Percentiles rank a stretch among this genome's conserved stretches.
These are phyloP conservation scores for Volvox reticuliferus DNA, from an alignment of 139 green algal species.

Conservation along the genomic window DNA sequence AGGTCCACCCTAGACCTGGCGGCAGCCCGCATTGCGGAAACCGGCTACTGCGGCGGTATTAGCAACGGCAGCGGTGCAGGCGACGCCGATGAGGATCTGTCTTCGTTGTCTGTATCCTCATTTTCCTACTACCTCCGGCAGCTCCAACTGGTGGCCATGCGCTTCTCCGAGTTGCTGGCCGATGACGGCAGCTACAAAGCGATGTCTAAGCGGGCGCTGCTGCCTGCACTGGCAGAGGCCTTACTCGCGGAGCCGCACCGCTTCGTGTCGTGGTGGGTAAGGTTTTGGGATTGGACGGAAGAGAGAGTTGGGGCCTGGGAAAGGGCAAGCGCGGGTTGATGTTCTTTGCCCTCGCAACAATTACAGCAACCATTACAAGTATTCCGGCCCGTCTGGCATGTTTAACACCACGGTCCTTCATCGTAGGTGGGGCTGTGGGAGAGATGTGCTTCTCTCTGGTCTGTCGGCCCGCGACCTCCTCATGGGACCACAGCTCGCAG, in stretches of 20 bases:
- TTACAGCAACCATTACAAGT: not conserved
- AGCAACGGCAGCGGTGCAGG: not conserved
- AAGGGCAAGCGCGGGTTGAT: not conserved
- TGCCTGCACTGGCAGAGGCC: constrained; percentile 23
- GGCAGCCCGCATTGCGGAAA: not conserved
- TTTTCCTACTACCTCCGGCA: constrained; percentile 17
- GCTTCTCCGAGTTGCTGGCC: constrained; percentile 15
- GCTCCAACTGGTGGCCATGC: constrained; percentile 27
- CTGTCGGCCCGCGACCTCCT: not conserved
- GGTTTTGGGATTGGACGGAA: not conserved
- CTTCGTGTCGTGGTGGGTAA: constrained; percentile 8
- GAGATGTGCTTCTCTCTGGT: not conserved
- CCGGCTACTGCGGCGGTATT: not conserved
- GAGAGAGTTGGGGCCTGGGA: not conserved
- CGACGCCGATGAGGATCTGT: not conserved
- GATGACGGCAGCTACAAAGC: constrained; percentile 22
- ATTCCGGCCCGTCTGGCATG: not conserved
- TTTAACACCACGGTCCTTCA: not conserved
- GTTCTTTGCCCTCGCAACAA: not conserved
- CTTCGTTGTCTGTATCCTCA: not conserved
- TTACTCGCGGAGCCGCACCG: constrained; percentile 21
- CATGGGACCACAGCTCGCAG: not conserved
- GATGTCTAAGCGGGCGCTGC: constrained; percentile 10
- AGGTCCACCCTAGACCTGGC: constrained; percentile 11
- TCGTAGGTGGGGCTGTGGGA: constrained; percentile 32